A percentile compares a stretch with the other conserved stretches of the same genome.
Conservation (phyloP, 345 rosid genomes). For the Salix arbutifolia region DNA sequence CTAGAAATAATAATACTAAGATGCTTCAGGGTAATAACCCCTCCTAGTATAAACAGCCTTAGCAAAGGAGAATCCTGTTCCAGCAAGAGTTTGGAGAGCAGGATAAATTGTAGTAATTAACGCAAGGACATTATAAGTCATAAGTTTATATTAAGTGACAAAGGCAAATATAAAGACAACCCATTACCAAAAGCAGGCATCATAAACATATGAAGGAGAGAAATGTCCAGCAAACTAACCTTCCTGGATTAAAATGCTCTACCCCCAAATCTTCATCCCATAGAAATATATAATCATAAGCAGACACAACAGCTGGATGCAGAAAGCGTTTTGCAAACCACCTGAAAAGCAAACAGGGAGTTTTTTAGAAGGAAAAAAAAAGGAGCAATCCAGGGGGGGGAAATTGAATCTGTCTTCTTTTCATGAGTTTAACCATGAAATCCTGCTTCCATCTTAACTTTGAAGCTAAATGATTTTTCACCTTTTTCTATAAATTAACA, state of each 20-base stretch:
- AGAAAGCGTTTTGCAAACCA: constrained; percentile 98
- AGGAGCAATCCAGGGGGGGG: not conserved
- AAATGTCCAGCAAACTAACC: constrained; percentile 34
- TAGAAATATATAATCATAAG: constrained; percentile 84
- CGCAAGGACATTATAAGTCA: not conserved
- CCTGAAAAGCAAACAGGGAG: constrained; percentile 40
- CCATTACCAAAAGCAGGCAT: not conserved
- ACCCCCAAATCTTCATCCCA: constrained; percentile 99
- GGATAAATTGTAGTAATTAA: not conserved
- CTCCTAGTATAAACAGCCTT: not conserved
- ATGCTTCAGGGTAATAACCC: not conserved
- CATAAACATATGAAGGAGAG: not conserved
- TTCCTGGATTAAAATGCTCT: constrained; percentile 64
- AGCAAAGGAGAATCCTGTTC: not conserved
- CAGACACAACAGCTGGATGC: constrained; percentile 80
- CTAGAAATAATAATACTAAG: not conserved
- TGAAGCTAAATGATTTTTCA: not conserved
- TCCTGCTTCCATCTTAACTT: not conserved
- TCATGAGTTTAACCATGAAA: not conserved
- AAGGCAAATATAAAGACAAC: not conserved
- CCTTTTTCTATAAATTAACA: not conserved
- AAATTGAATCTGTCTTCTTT: not conserved
- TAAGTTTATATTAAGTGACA: too few species aligned
- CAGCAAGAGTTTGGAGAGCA: not conserved
- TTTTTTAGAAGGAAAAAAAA: not conserved